These are phyloP conservation scores for Toxicodendron radicans DNA, from an alignment of 345 rosid genomes.

Conservation along the genomic window DNA sequence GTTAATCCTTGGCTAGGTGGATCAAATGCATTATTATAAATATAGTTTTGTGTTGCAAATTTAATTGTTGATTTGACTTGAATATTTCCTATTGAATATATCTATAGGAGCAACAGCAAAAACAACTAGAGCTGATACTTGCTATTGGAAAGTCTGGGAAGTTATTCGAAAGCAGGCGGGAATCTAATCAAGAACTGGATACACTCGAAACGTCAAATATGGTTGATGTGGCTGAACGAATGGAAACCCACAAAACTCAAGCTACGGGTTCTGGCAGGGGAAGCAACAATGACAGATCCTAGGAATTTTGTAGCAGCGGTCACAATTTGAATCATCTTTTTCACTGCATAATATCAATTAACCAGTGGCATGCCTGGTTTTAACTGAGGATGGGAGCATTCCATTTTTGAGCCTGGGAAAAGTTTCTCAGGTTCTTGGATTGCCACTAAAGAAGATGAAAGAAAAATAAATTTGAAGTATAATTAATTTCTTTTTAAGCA, in stretches of 20 bases:
- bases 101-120: slow-evolving; percentile 83
- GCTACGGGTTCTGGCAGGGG: slow-evolving; percentile 24
- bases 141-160: slow-evolving; percentile 67
- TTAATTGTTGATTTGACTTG: slow-evolving; percentile 11
- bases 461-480: background rate
- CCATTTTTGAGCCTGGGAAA: slow-evolving; percentile 2
- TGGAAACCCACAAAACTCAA: slow-evolving; percentile 33
- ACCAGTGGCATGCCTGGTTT: background rate
- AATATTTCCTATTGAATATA: slow-evolving; percentile 21
- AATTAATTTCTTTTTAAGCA: slow-evolving; percentile 1
- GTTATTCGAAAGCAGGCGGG: slow-evolving; percentile 49
- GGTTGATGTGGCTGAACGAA: slow-evolving; percentile 28
- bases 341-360: background rate
- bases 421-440: background rate
- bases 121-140: slow-evolving; percentile 85
- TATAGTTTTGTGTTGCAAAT: background rate
- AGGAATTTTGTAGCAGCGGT: slow-evolving; percentile 25
- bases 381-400: background rate
- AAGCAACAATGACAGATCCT: slow-evolving; percentile 36
- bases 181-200: slow-evolving; percentile 31
- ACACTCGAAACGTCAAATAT: slow-evolving; percentile 27
- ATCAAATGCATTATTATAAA: background rate
- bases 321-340: background rate
- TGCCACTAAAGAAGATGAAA: slow-evolving; percentile 16
- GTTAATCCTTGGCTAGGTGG: background rate